Evolutionary conservation across 495 filamentous ascomycete species (phyloP).

Genomic region (Xeromyces bisporus): DNA sequence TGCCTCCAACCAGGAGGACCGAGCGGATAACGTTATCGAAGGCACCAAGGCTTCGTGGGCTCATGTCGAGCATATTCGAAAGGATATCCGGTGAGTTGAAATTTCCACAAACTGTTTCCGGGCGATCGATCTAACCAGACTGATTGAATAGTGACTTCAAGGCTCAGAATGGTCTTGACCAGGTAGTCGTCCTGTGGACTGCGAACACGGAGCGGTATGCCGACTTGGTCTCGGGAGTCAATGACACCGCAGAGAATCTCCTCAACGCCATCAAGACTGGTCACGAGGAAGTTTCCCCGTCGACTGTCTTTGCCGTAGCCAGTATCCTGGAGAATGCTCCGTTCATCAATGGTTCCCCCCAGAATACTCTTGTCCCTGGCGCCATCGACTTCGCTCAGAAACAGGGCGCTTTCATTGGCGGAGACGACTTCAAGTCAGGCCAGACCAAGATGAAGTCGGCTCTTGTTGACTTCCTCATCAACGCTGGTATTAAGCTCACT

Average conservation of each 20-base stretch:
- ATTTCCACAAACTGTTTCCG: too few relatives aligned
- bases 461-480: slow-evolving; percentile 96
- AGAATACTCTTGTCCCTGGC: slow-evolving; percentile 97
- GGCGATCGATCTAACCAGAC: slow-evolving; percentile 14
- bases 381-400: slow-evolving; percentile 79
- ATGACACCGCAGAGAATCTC: slow-evolving; percentile 92
- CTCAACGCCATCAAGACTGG: slow-evolving; percentile 70
- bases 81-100: slow-evolving; percentile 84
- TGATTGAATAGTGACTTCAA: slow-evolving; percentile 61
- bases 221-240: slow-evolving; percentile 73
- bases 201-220: slow-evolving; percentile 97
- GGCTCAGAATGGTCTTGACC: slow-evolving; percentile 66
- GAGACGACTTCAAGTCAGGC: slow-evolving; percentile 99
- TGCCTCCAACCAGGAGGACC: slow-evolving; percentile 93
- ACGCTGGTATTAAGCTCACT: slow-evolving; percentile 95
- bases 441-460: slow-evolving; percentile 99
- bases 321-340: slow-evolving; percentile 77
- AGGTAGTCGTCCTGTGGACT: slow-evolving; percentile 96
- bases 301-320: slow-evolving; percentile 89
- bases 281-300: slow-evolving; percentile 80
- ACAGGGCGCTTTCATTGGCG: slow-evolving; percentile 80
- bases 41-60: slow-evolving; percentile 69
- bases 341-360: slow-evolving; percentile 98
- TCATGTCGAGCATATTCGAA: slow-evolving; percentile 85
- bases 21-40: slow-evolving; percentile 78